Conservation (phyloP, 2,329 filamentous ascomycete species). For the Aspergillus viridinutans region DNA sequence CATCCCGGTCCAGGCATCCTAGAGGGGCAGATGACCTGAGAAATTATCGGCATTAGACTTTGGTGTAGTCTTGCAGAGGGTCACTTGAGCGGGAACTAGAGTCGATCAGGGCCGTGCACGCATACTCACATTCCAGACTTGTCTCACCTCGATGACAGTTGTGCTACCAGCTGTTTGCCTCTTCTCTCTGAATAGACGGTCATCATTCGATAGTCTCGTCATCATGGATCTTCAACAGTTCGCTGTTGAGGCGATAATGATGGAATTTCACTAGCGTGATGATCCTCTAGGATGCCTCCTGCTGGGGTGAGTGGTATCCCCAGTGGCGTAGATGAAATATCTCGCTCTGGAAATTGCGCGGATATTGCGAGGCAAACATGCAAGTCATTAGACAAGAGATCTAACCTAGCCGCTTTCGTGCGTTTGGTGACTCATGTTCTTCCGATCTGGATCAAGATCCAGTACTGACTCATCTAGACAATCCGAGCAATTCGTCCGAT, state of each 20-base stretch:
- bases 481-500: not conserved
- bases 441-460: not conserved
- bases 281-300: not conserved
- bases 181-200: not conserved
- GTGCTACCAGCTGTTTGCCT: not conserved
- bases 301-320: not conserved
- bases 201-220: not conserved
- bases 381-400: not conserved
- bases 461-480: not conserved
- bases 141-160: not conserved
- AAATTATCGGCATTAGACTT: not conserved
- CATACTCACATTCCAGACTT: conserved; percentile 6
- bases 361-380: not conserved
- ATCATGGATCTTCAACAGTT: not conserved
- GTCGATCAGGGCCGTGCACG: conserved; percentile 27
- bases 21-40: not conserved
- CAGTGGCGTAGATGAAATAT: not conserved
- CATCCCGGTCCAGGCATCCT: not conserved
- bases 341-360: not conserved
- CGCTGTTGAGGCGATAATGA: not conserved
- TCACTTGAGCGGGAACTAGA: conserved; percentile 27
- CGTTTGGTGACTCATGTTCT: not conserved
- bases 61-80: conserved; percentile 5
- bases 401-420: not conserved
- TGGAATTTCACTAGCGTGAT: not conserved